phyloP scores from a whole-genome alignment of 1,139 yeast genomes.

The Protomyces inundatus region DNA sequence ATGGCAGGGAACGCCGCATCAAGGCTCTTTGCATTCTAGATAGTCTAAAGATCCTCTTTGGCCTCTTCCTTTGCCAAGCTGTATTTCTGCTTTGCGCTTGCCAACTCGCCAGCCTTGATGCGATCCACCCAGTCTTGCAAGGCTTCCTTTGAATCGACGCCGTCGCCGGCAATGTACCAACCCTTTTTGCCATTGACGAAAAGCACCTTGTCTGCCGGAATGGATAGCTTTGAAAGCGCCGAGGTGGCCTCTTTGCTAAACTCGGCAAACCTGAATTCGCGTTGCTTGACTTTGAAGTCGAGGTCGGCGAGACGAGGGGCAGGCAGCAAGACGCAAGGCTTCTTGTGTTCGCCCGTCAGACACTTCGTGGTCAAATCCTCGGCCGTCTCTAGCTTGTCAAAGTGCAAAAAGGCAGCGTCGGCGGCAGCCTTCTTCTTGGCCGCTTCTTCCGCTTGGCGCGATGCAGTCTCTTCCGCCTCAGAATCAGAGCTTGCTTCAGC shows the following conservation, averaged over 20 bases:
- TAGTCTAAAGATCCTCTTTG: neutral
- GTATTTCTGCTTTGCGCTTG: neutral
- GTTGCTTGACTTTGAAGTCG: neutral
- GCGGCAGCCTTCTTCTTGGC: neutral
- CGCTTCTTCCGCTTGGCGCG: neutral
- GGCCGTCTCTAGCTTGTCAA: neutral
- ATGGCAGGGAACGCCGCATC: constrained; percentile 8
- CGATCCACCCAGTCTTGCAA: constrained; percentile 12
- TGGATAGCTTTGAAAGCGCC: neutral
- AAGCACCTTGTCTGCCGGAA: neutral
- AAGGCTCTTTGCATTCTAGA: constrained; percentile 7
- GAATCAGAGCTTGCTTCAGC: neutral
- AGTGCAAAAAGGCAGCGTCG: neutral
- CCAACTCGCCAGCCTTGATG: constrained; percentile 13
- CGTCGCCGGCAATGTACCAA: constrained; percentile 1
- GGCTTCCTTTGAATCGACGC: neutral
- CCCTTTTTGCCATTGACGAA: constrained; percentile 7
- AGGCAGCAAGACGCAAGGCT: neutral
- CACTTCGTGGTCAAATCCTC: neutral
- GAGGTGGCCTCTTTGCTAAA: neutral
- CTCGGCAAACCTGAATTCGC: neutral
- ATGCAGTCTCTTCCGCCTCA: neutral
- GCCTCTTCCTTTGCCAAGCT: neutral
- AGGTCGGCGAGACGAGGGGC: neutral
- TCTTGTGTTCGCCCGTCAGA: neutral